These are phyloP conservation scores for Entrophospora sp. DNA, from an alignment of 192 early-diverging fungal species.

Conservation along the genomic window DNA sequence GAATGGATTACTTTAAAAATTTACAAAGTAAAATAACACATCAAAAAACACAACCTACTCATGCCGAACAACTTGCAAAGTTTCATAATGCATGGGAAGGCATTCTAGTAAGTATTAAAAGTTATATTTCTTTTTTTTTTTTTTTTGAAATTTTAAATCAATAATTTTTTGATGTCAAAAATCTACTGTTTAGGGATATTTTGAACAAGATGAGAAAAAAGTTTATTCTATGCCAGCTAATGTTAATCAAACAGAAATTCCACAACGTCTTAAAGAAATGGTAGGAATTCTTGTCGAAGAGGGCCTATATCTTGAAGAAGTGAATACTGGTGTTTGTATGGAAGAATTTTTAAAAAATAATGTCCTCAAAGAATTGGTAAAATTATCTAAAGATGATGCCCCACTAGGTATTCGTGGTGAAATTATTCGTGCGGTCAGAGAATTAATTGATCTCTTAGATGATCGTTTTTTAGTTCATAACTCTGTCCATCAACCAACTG, in stretches of 20 bases:
- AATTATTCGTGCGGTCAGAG: slow-evolving; percentile 67
- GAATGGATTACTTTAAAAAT: slow-evolving; percentile 59
- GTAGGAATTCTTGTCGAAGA: slow-evolving; percentile 85
- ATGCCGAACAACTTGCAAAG: slow-evolving; percentile 52
- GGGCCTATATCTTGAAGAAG: slow-evolving; percentile 64
- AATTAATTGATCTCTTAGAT: slow-evolving; percentile 78
- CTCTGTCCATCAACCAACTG: slow-evolving; percentile 77
- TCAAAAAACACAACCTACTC: slow-evolving; percentile 48
- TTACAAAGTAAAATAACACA: slow-evolving; percentile 57
- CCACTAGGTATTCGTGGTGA: slow-evolving; percentile 74
- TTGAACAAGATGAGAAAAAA: slow-evolving; percentile 26
- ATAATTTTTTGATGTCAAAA: background rate
- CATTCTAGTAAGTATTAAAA: slow-evolving; percentile 37
- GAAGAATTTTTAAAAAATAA: slow-evolving; percentile 81
- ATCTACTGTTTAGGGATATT: slow-evolving; percentile 3
- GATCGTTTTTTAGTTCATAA: slow-evolving; percentile 85
- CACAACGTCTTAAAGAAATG: slow-evolving; percentile 65
- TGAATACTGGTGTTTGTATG: slow-evolving; percentile 74
- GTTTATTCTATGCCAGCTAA: slow-evolving; percentile 28
- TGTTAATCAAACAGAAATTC: slow-evolving; percentile 72
- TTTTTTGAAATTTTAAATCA: too few species aligned
- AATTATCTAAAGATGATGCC: slow-evolving; percentile 64
- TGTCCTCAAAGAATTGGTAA: slow-evolving; percentile 72
- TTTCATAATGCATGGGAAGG: slow-evolving; percentile 68
- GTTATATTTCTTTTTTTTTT: background rate